A percentile compares a stretch with the other conserved stretches of the same genome.
Conservation (phyloP, 1,139 yeast genomes). For the Hemisphaericaspora subhashii region DNA sequence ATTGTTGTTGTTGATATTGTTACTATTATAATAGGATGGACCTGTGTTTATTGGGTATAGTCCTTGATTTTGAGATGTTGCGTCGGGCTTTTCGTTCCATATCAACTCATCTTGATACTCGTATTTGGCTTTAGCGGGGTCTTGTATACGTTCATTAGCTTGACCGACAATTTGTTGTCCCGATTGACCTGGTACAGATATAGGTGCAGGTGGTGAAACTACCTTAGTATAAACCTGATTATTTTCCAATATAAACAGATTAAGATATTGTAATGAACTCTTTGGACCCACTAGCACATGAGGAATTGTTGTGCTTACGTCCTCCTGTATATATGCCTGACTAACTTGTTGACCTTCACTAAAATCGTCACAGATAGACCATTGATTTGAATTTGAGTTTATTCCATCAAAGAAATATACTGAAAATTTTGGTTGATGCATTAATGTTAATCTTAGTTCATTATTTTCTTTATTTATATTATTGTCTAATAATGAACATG, state of each 20-base stretch:
- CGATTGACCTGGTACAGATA: background rate
- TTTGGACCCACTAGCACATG: conserved; percentile 57
- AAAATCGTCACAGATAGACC: conserved; percentile 83
- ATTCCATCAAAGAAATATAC: conserved; percentile 63
- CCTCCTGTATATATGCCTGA: conserved; percentile 59
- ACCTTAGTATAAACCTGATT: conserved; percentile 15
- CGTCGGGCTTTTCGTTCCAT: conserved; percentile 1
- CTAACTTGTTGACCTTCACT: conserved; percentile 80
- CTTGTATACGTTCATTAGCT: no score
- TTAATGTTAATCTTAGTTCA: conserved; percentile 52
- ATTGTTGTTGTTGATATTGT: conserved; percentile 1
- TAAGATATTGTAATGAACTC: conserved; percentile 51
- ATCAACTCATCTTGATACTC: background rate
- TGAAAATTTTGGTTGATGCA: conserved; percentile 71
- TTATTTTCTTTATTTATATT: conserved; percentile 42
- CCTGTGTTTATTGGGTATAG: background rate
- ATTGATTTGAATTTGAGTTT: conserved; percentile 57
- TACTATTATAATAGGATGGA: background rate
- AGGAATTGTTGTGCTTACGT: conserved; percentile 45
- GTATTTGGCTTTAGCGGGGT: background rate
- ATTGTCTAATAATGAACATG: conserved; percentile 50
- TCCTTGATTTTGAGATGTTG: background rate
- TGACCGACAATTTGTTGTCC: background rate
- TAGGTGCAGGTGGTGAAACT: background rate
- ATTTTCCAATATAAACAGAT: conserved; percentile 52